A percentile compares a stretch with the other conserved stretches of the same genome.
These are phyloP conservation scores for Rhodotorula sp. DNA, from an alignment of 1,284 basidiomycete genomes.

Conservation along the genomic window DNA sequence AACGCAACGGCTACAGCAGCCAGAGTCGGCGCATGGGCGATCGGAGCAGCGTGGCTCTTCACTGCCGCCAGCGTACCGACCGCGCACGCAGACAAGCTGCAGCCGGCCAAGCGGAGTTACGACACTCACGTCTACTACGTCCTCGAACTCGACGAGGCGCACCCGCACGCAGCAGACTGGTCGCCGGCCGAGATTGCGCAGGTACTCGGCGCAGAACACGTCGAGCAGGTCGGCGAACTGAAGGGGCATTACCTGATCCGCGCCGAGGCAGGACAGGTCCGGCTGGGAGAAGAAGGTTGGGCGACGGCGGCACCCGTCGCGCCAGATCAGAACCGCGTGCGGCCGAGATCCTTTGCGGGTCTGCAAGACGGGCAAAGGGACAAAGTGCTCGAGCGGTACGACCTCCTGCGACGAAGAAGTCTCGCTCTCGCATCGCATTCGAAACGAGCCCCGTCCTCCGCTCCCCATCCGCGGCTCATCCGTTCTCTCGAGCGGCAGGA, in stretches of 20 bases:
- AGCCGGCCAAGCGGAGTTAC: constrained; percentile 54
- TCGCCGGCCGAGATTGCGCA: constrained; percentile 52
- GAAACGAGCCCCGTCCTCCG: constrained; percentile 40
- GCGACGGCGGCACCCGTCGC: neutral
- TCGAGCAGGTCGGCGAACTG: constrained; percentile 85
- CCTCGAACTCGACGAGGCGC: constrained; percentile 65
- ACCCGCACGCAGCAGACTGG: constrained; percentile 40
- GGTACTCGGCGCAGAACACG: constrained; percentile 73
- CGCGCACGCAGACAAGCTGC: constrained; percentile 2
- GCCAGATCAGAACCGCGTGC: neutral
- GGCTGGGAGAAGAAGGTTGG: constrained; percentile 17
- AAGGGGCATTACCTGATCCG: constrained; percentile 81
- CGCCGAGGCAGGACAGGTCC: constrained; percentile 45
- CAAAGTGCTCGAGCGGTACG: constrained; percentile 58
- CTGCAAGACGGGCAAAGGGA: constrained; percentile 52
- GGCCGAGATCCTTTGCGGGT: neutral
- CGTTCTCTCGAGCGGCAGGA: constrained; percentile 42
- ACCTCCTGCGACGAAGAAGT: constrained; percentile 53
- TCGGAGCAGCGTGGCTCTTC: neutral
- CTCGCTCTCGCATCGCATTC: constrained; percentile 33
- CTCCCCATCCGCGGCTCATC: constrained; percentile 10
- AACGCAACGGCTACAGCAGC: neutral
- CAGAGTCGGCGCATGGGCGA: neutral
- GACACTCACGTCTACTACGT: constrained; percentile 86
- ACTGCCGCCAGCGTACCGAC: neutral